phyloP scores from a whole-genome alignment of 305 asterid species.

The Stenogyne calaminthoides region DNA sequence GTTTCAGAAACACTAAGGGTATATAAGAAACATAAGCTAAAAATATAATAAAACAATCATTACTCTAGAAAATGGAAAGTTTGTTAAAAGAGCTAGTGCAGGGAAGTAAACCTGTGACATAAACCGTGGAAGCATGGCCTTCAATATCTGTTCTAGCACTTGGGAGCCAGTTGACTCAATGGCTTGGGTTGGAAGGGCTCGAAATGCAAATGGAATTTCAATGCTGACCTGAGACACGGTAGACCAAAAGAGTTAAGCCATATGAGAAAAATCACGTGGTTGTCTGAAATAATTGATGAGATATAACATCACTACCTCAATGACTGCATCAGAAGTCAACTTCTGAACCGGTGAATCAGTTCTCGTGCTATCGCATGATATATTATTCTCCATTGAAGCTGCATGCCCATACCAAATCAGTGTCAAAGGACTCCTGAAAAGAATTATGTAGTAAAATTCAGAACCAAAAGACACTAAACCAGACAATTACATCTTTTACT shows the following conservation, averaged over 20 bases:
- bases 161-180: slow-evolving; percentile 90
- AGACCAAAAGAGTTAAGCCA: slow-evolving; percentile 23
- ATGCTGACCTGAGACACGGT: slow-evolving; percentile 68
- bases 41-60: neutral
- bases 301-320: slow-evolving; percentile 55
- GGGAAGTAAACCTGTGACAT: slow-evolving; percentile 71
- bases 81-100: neutral
- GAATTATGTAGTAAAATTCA: slow-evolving; percentile 55
- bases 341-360: slow-evolving; percentile 61
- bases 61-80: neutral
- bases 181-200: slow-evolving; percentile 66
- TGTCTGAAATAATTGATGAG: slow-evolving; percentile 14
- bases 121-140: slow-evolving; percentile 92
- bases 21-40: neutral
- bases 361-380: slow-evolving; percentile 58
- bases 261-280: slow-evolving; percentile 6
- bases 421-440: slow-evolving; percentile 91
- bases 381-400: slow-evolving; percentile 86
- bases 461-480: slow-evolving; percentile 44
- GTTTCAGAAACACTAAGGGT: neutral
- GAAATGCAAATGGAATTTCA: slow-evolving; percentile 88
- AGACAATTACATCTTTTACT: slow-evolving; percentile 18
- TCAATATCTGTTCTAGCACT: slow-evolving; percentile 76
- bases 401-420: slow-evolving; percentile 93
- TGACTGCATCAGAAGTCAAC: slow-evolving; percentile 84